Conservation (phyloP, 2,329 filamentous ascomycete species). For the Metarhizium album region DNA sequence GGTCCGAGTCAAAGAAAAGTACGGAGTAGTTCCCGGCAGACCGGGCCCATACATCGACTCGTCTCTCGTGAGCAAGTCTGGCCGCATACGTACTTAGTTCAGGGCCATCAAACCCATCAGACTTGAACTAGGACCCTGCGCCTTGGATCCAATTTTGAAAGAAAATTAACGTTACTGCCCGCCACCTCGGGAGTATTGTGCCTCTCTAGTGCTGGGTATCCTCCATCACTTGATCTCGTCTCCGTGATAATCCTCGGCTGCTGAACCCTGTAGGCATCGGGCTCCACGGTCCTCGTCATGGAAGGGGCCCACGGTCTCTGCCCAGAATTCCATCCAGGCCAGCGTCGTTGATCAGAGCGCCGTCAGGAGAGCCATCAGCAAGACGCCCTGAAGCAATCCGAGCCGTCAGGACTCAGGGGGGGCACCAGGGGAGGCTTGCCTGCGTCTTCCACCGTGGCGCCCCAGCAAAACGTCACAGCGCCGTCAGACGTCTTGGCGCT, state of each 20-base stretch:
- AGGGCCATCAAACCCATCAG: too few species aligned
- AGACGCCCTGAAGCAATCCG: too few species aligned
- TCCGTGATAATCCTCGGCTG: too few species aligned
- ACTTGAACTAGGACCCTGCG: too few species aligned
- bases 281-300: neutral
- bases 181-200: neutral
- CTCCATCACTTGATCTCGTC: too few species aligned
- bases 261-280: neutral
- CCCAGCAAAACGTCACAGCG: slow-evolving; percentile 13
- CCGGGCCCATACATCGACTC: too few species aligned
- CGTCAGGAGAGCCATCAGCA: neutral
- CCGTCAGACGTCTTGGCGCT: slow-evolving; percentile 9
- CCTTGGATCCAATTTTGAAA: too few species aligned
- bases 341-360: neutral
- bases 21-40: too few species aligned
- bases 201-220: neutral
- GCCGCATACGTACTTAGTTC: too few species aligned
- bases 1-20: neutral
- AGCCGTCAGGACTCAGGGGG: too few species aligned
- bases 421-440: neutral
- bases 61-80: too few species aligned
- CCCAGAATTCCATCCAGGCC: neutral
- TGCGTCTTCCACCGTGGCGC: slow-evolving; percentile 6
- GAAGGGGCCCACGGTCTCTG: neutral
- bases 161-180: too few species aligned